Evolutionary conservation across 768 basidiomycete genomes (phyloP).

Genomic region (Lentinula detonsa): DNA sequence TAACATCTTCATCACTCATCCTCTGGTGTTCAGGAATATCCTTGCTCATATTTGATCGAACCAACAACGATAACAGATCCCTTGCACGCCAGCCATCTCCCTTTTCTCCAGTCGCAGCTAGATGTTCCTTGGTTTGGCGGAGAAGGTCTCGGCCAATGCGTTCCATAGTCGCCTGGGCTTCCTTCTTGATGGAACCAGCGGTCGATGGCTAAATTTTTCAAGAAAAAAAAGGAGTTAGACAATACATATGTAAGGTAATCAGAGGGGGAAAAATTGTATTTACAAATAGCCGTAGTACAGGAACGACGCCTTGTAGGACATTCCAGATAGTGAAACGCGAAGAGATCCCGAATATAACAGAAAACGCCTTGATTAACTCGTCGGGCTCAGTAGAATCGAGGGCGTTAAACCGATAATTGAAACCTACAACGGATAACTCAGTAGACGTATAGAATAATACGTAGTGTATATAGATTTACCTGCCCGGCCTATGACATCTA

Average conservation of each 20-base stretch:
- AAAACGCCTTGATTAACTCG: constrained; percentile 26
- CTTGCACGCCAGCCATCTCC: constrained; percentile 22
- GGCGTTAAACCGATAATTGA: constrained; percentile 29
- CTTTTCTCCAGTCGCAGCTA: constrained; percentile 12
- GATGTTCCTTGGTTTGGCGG: constrained; percentile 29
- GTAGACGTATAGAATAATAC: background rate
- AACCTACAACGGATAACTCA: constrained; percentile 21
- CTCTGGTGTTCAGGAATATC: constrained; percentile 37
- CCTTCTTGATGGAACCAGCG: constrained; percentile 18
- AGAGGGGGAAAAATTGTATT: background rate
- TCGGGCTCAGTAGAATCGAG: constrained; percentile 16
- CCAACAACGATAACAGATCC: constrained; percentile 41
- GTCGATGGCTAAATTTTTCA: constrained; percentile 21
- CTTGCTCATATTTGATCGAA: constrained; percentile 44
- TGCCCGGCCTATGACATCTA: constrained; percentile 37
- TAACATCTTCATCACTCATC: constrained; percentile 43
- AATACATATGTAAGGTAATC: background rate
- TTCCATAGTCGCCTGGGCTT: constrained; percentile 26
- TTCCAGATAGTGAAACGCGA: constrained; percentile 9
- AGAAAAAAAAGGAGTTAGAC: background rate
- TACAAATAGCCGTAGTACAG: background rate
- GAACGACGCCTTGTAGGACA: constrained; percentile 11
- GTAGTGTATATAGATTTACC: constrained; percentile 14
- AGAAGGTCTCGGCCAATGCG: constrained; percentile 34
- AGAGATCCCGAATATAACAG: constrained; percentile 19